Evolutionary conservation across 2,329 filamentous ascomycete genomes (phyloP).

Genomic region (Cryphonectria japonica): DNA sequence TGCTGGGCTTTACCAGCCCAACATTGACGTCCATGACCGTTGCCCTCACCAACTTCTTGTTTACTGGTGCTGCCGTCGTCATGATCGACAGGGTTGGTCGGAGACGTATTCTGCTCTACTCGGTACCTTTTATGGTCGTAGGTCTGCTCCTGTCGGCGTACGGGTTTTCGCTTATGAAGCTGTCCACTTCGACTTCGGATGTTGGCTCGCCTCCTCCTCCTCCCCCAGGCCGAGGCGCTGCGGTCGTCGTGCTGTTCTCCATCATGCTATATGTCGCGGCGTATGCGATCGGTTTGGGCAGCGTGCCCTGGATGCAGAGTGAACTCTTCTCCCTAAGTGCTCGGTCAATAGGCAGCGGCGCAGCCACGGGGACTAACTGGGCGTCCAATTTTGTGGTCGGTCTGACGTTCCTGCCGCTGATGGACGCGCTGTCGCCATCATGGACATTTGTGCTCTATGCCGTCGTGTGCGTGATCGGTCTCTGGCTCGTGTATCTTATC

Average conservation of each 20-base stretch:
- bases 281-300: slow-evolving; percentile 86
- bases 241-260: slow-evolving; percentile 68
- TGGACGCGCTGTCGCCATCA: slow-evolving; percentile 72
- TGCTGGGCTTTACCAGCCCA: slow-evolving; percentile 77
- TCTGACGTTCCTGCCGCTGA: slow-evolving; percentile 84
- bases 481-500: slow-evolving; percentile 69
- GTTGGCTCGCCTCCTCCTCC: slow-evolving; percentile 28
- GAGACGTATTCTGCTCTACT: slow-evolving; percentile 77
- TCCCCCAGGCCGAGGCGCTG: slow-evolving; percentile 40
- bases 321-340: slow-evolving; percentile 84
- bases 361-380: slow-evolving; percentile 86
- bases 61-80: slow-evolving; percentile 74
- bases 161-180: slow-evolving; percentile 69
- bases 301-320: slow-evolving; percentile 94
- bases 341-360: slow-evolving; percentile 70
- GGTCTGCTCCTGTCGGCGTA: slow-evolving; percentile 73
- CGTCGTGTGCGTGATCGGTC: slow-evolving; percentile 68
- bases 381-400: slow-evolving; percentile 83
- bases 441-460: slow-evolving; percentile 86
- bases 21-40: slow-evolving; percentile 79
- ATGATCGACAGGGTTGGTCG: slow-evolving; percentile 81
- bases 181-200: slow-evolving; percentile 38
- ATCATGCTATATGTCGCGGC: slow-evolving; percentile 84
- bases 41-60: slow-evolving; percentile 80
- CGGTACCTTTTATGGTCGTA: slow-evolving; percentile 80